phyloP scores from a whole-genome alignment of 306 rosid genomes.

The Morella rubra region DNA sequence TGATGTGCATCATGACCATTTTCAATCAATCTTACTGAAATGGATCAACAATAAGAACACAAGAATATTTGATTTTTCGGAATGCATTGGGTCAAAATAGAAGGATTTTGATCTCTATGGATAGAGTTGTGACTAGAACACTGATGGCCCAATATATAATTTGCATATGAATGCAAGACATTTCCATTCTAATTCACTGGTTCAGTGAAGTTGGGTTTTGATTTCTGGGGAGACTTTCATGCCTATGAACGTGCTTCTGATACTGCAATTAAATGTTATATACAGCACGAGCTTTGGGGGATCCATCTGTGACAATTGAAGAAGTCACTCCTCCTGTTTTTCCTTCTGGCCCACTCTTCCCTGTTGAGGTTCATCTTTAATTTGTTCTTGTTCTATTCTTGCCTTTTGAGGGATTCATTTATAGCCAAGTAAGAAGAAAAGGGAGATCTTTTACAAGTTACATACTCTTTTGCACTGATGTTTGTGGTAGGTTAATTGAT shows the following conservation, averaged over 20 bases:
- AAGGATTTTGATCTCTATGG: not conserved
- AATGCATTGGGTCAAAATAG: not conserved
- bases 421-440: not conserved
- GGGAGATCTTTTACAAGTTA: not conserved
- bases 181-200: not conserved
- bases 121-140: not conserved
- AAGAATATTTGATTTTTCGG: not conserved
- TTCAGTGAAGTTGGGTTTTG: not conserved
- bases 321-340: constrained; percentile 73
- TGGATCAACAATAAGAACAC: not conserved
- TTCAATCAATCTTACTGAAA: not conserved
- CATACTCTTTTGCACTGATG: not conserved
- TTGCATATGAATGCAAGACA: not conserved
- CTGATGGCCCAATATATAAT: no score
- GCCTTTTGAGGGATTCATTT: not conserved
- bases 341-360: constrained; percentile 79
- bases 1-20: not conserved
- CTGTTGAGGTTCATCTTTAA: constrained; percentile 62
- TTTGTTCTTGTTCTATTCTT: constrained; percentile 19
- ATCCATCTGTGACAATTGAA: constrained; percentile 74
- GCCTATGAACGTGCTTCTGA: constrained; percentile 24
- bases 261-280: constrained; percentile 32
- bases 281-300: constrained; percentile 89
- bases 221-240: not conserved
- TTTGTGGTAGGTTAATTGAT: constrained; percentile 17